These are phyloP conservation scores for Panicum hallii DNA, from an alignment of 202 grass and related monocot species.

Conservation along the genomic window DNA sequence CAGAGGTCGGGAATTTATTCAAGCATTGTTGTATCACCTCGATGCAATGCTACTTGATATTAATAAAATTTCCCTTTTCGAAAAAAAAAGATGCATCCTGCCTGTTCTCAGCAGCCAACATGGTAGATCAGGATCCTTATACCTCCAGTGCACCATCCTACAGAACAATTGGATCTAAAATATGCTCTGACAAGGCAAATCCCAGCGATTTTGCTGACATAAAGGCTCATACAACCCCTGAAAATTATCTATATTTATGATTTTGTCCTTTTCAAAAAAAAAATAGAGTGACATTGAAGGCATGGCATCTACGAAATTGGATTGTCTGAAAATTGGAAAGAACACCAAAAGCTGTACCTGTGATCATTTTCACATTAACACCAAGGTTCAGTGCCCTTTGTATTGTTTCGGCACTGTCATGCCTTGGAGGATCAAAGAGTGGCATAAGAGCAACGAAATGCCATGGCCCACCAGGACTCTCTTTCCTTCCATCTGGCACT, in stretches of 20 bases:
- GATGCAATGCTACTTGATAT: too few relatives aligned
- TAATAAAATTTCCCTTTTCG: too few relatives aligned
- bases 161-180: constrained; percentile 13
- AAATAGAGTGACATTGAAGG: not conserved
- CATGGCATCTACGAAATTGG: not conserved
- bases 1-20: too few relatives aligned
- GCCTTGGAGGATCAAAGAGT: constrained; percentile 94
- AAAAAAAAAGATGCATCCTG: not conserved
- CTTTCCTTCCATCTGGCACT: constrained; percentile 91
- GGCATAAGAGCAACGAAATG: constrained; percentile 82
- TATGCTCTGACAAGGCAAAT: not conserved
- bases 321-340: not conserved
- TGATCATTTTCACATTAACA: constrained; percentile 98
- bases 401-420: constrained; percentile 98
- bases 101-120: not conserved
- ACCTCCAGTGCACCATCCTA: constrained; percentile 1
- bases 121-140: not conserved
- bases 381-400: constrained; percentile 84
- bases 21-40: too few relatives aligned
- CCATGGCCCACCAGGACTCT: constrained; percentile 76
- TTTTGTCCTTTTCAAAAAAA: not conserved
- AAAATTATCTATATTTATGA: not conserved
- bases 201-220: not conserved
- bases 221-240: not conserved
- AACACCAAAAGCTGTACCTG: constrained; percentile 51